A percentile compares a stretch with the other conserved stretches of the same genome.
Evolutionary conservation across 2,329 filamentous ascomycete species (phyloP).

Genomic region (Talaromyces verruculosus): DNA sequence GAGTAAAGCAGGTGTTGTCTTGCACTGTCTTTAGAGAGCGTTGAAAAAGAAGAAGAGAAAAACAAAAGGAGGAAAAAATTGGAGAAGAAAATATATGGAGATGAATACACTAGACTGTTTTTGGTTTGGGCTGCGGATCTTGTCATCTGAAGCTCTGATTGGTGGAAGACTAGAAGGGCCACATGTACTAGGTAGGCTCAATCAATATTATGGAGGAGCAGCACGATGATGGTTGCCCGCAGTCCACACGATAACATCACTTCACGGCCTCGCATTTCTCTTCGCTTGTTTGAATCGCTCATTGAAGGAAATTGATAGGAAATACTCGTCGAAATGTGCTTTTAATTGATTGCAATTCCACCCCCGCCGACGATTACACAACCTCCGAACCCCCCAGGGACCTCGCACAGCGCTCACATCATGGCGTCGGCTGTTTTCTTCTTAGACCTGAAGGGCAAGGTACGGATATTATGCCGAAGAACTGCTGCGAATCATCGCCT

Average conservation of each 20-base stretch:
- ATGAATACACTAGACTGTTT: constrained; percentile 31
- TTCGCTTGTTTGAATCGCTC: not conserved
- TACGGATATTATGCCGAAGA: constrained; percentile 41
- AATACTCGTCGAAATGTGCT: not conserved
- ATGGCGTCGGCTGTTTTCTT: constrained; percentile 99
- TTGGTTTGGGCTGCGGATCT: constrained; percentile 20
- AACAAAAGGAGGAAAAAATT: constrained; percentile 26
- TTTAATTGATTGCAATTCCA: not conserved
- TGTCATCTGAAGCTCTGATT: constrained; percentile 11
- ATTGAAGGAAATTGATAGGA: not conserved
- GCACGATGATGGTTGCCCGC: constrained; percentile 8
- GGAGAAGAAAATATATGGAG: constrained; percentile 27
- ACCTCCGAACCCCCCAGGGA: not conserved
- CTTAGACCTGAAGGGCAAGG: constrained; percentile 99
- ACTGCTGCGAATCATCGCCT: not conserved
- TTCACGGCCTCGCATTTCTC: not conserved
- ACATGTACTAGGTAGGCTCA: constrained; percentile 7
- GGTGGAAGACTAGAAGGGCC: constrained; percentile 15
- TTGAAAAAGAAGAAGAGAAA: constrained; percentile 42
- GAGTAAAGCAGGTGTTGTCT: constrained; percentile 62
- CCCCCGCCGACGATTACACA: not conserved
- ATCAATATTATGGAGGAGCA: constrained; percentile 1
- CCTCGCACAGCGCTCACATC: constrained; percentile 32
- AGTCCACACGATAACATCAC: constrained; percentile 1
- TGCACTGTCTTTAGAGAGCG: constrained; percentile 87